Evolutionary conservation across 495 filamentous ascomycete species (phyloP).

Genomic region (Trichoderma parareesei): DNA sequence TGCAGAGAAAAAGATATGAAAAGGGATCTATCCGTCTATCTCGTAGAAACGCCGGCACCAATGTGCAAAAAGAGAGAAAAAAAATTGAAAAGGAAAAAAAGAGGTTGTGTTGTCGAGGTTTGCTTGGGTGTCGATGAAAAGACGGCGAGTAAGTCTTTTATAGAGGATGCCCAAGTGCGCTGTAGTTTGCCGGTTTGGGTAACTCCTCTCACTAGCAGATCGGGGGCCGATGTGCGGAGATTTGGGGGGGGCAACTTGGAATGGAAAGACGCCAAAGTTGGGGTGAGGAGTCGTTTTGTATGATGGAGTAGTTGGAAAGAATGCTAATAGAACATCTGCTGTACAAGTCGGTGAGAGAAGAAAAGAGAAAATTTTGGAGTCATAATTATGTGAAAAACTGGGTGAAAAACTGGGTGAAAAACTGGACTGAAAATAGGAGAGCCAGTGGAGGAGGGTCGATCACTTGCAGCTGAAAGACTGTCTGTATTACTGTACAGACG

Average conservation of each 20-base stretch:
- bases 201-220: slow-evolving; percentile 2
- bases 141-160: not conserved
- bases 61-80: not conserved
- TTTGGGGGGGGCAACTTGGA: not conserved
- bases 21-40: not conserved
- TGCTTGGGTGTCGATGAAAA: not conserved
- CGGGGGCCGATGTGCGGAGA: slow-evolving; percentile 2
- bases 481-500: not conserved
- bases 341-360: not conserved
- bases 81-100: not conserved
- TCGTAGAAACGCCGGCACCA: not conserved
- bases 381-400: not conserved
- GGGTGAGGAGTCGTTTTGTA: not conserved
- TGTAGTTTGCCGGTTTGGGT: not conserved
- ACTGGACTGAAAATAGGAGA: not conserved
- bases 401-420: not conserved
- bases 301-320: not conserved
- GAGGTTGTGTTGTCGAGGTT: not conserved
- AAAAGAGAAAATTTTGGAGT: not conserved
- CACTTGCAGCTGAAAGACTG: not conserved
- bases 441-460: not conserved
- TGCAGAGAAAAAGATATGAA: not conserved
- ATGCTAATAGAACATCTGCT: too few species aligned
- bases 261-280: not conserved
- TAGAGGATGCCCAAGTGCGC: not conserved